phyloP scores from a whole-genome alignment of 2,329 filamentous ascomycete genomes.

The Paraconiothyrium sp. region DNA sequence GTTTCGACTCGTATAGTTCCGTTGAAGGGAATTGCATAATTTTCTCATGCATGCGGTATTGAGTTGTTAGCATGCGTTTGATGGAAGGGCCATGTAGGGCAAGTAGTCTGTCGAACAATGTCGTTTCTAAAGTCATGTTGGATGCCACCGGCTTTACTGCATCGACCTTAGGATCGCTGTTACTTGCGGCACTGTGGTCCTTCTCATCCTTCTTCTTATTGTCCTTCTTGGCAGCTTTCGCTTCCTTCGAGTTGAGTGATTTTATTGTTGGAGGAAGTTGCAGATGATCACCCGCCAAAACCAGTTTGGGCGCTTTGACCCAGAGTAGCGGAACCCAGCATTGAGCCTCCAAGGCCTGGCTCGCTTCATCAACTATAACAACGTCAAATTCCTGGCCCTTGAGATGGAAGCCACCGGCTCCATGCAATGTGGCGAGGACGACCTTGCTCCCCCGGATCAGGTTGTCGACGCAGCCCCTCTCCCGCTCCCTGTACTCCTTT shows the following conservation, averaged over 20 bases:
- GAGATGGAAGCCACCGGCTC: slow-evolving; percentile 85
- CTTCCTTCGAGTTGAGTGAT: slow-evolving; percentile 64
- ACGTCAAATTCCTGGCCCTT: slow-evolving; percentile 86
- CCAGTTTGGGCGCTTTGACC: slow-evolving; percentile 76
- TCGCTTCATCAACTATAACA: slow-evolving; percentile 94
- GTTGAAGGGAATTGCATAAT: slow-evolving; percentile 96
- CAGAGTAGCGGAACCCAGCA: slow-evolving; percentile 92
- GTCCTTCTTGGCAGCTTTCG: slow-evolving; percentile 43
- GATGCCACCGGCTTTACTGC: slow-evolving; percentile 34
- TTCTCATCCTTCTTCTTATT: slow-evolving; percentile 55
- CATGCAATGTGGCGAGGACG: slow-evolving; percentile 91
- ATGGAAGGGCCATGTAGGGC: slow-evolving; percentile 81
- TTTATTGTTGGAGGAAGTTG: slow-evolving; percentile 97
- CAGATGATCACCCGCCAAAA: slow-evolving; percentile 92
- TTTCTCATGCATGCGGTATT: slow-evolving; percentile 96
- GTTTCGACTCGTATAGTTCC: slow-evolving; percentile 82
- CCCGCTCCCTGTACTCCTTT: slow-evolving; percentile 87
- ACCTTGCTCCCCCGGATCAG: slow-evolving; percentile 83
- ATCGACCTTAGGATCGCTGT: slow-evolving; percentile 45
- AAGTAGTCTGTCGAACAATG: slow-evolving; percentile 89
- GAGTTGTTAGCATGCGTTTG: slow-evolving; percentile 94
- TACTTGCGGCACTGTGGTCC: slow-evolving; percentile 26
- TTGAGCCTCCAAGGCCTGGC: slow-evolving; percentile 93
- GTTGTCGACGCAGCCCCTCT: slow-evolving; percentile 80
- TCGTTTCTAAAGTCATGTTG: slow-evolving; percentile 78